phyloP scores from a whole-genome alignment of 495 filamentous ascomycete genomes.

The Opeltia flavorubescens region DNA sequence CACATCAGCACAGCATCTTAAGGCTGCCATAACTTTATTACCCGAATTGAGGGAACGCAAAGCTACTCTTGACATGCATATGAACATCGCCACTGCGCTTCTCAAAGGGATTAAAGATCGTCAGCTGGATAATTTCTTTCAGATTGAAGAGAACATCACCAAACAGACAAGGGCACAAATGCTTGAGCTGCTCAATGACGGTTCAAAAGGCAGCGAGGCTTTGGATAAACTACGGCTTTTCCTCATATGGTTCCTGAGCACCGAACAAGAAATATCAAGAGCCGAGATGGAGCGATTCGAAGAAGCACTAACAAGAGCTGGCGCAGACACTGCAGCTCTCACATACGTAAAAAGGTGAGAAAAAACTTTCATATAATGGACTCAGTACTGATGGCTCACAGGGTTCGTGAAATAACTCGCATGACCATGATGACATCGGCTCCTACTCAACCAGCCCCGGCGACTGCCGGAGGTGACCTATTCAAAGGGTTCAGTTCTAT shows the following conservation, averaged over 20 bases:
- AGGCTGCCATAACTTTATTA: slow-evolving; percentile 82
- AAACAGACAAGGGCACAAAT: slow-evolving; percentile 88
- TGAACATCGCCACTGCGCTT: slow-evolving; percentile 87
- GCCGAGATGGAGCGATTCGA: slow-evolving; percentile 78
- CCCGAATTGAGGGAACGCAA: slow-evolving; percentile 91
- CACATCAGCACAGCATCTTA: slow-evolving; percentile 83
- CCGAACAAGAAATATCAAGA: slow-evolving; percentile 73
- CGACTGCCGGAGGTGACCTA: slow-evolving; percentile 53
- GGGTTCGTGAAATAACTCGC: slow-evolving; percentile 87
- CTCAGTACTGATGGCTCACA: slow-evolving; percentile 17
- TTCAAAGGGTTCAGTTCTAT: slow-evolving; percentile 84
- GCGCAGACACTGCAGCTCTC: slow-evolving; percentile 59
- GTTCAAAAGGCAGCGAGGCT: slow-evolving; percentile 67
- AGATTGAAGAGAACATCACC: slow-evolving; percentile 85
- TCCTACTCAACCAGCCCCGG: slow-evolving; percentile 49
- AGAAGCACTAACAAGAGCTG: slow-evolving; percentile 62
- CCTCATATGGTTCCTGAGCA: slow-evolving; percentile 95
- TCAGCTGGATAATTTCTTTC: slow-evolving; percentile 90
- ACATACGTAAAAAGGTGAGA: slow-evolving; percentile 71
- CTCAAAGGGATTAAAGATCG: slow-evolving; percentile 85
- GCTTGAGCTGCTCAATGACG: slow-evolving; percentile 70
- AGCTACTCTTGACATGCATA: slow-evolving; percentile 89
- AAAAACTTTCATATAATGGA: slow-evolving; percentile 17
- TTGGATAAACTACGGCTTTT: slow-evolving; percentile 85
- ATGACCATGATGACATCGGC: slow-evolving; percentile 98